Base-by-base conservation (phyloP, 2,329 filamentous ascomycete species). In the Corinectria fuckeliana region DNA sequence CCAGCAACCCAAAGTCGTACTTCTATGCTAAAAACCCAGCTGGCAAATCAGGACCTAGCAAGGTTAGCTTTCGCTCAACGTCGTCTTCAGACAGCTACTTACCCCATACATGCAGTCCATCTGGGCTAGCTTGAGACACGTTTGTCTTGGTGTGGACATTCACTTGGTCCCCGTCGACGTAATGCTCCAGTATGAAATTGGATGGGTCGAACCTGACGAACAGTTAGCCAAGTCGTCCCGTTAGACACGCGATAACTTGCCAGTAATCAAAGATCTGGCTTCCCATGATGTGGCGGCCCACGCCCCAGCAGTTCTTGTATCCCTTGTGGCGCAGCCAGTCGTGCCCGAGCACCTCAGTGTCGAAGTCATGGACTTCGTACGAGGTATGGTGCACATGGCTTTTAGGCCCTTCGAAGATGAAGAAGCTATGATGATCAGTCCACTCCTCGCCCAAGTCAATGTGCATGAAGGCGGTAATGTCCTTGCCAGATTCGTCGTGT, bases 301-400 rank as follows among this genome's bases (percentile, higher is more conserved):
- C 84, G 2, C 89, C 89, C 89, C 89, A 92, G 63, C 87, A 88
- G 68, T 81, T 85, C 68, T 80, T 81, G 70, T 89, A 89, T 1
- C 84, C 85, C 71, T 87, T 84, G 62, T 84, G 76, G 2, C 79
- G 79, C 60, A 91, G 76, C 85, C 87, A 91, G 69, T 89, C 83
- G 74, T 91, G 89, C 1, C 89, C 89, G 3, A 91, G 76, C 28
- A 86, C 80, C 77, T 91, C 88, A 7, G 85, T 85, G 69, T 92
- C 89, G 66, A 89, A 90, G 71, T 91, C 88, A 67, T 89, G 85
- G 5, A 89, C 88, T 74, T 91, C 89, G 64, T 88, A 91, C 3
- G 81, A 85, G 16, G 83, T 84, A 74, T 91, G 89, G 71, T 91
- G 88, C 2, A 91, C 82, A 69, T 88, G 85, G 60, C 72, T 76